phyloP scores from a whole-genome alignment of 345 rosid species.

The Conringia planisiliqua region DNA sequence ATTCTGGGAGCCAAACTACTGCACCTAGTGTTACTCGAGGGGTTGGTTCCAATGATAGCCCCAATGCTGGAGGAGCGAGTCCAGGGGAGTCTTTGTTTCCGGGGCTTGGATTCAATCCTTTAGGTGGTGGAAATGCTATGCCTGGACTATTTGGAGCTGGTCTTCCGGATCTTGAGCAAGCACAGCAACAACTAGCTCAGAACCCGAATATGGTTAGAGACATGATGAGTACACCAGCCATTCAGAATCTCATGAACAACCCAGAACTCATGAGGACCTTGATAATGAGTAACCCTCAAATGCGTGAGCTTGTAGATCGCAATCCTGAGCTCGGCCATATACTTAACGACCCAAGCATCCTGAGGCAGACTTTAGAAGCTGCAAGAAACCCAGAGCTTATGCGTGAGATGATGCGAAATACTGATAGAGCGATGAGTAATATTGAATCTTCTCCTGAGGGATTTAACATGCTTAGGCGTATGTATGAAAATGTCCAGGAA shows the following conservation, averaged over 20 bases:
- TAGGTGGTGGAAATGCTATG: conserved; percentile 47
- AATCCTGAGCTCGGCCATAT: conserved; percentile 83
- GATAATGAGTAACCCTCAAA: conserved; percentile 77
- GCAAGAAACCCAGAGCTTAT: conserved; percentile 82
- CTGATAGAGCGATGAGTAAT: conserved; percentile 77
- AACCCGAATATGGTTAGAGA: conserved; percentile 78
- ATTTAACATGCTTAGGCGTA: conserved; percentile 75
- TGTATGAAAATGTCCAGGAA: conserved; percentile 81
- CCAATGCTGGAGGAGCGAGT: conserved; percentile 41
- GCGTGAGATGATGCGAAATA: conserved; percentile 83
- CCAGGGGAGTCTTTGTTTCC: conserved; percentile 63
- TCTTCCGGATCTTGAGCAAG: conserved; percentile 66
- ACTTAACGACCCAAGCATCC: conserved; percentile 69
- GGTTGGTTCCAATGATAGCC: conserved; percentile 54
- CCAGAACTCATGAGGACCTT: conserved; percentile 66
- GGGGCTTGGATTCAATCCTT: conserved; percentile 53
- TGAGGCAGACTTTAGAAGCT: conserved; percentile 69
- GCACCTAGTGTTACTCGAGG: conserved; percentile 46
- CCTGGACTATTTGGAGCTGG: conserved; percentile 54
- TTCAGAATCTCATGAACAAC: conserved; percentile 72
- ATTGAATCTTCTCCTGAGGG: conserved; percentile 75
- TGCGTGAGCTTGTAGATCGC: conserved; percentile 76
- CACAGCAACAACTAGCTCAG: conserved; percentile 62
- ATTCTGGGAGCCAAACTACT: conserved; percentile 36
- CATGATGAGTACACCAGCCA: conserved; percentile 66